Evolutionary conservation across 495 filamentous ascomycete genomes (phyloP).

Genomic region (Bombardia bombarda): DNA sequence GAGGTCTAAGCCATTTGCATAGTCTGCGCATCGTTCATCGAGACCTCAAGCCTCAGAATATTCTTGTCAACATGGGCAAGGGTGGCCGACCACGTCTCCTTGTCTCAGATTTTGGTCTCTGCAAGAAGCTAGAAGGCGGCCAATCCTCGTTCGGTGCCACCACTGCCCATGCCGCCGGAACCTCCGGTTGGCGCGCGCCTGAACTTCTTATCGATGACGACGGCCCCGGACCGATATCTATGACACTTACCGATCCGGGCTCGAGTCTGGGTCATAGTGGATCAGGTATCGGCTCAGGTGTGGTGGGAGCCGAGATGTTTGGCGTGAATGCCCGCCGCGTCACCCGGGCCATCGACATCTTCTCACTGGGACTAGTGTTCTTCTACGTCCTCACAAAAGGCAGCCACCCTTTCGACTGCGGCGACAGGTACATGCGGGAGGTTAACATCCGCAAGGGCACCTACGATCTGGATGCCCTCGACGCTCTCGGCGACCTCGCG

Average conservation of each 20-base stretch:
- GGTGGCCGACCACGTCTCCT: slow-evolving; percentile 64
- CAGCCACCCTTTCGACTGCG: slow-evolving; percentile 88
- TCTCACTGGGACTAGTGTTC: slow-evolving; percentile 91
- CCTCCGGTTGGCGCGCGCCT: slow-evolving; percentile 91
- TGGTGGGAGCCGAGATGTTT: slow-evolving; percentile 33
- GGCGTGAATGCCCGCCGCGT: slow-evolving; percentile 58
- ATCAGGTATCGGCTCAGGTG: slow-evolving; percentile 32
- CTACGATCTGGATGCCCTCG: slow-evolving; percentile 63
- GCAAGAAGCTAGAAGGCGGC: slow-evolving; percentile 94
- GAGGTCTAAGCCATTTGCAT: slow-evolving; percentile 82
- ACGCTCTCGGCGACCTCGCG: slow-evolving; percentile 68
- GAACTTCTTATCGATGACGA: slow-evolving; percentile 83
- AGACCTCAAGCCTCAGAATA: slow-evolving; percentile 96
- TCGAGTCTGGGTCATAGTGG: slow-evolving; percentile 38
- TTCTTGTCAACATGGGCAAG: slow-evolving; percentile 63
- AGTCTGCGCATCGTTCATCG: slow-evolving; percentile 91
- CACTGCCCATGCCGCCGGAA: slow-evolving; percentile 88
- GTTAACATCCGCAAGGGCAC: slow-evolving; percentile 89
- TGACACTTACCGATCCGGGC: slow-evolving; percentile 26
- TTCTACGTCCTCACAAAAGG: slow-evolving; percentile 92
- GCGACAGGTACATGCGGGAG: slow-evolving; percentile 88
- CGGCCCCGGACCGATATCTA: slow-evolving; percentile 18
- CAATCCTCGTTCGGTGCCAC: slow-evolving; percentile 92
- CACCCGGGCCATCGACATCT: slow-evolving; percentile 93
- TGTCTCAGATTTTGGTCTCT: slow-evolving; percentile 95